These are phyloP conservation scores for Solioccasus polychromus DNA, from an alignment of 768 basidiomycete genomes.

Conservation along the genomic window DNA sequence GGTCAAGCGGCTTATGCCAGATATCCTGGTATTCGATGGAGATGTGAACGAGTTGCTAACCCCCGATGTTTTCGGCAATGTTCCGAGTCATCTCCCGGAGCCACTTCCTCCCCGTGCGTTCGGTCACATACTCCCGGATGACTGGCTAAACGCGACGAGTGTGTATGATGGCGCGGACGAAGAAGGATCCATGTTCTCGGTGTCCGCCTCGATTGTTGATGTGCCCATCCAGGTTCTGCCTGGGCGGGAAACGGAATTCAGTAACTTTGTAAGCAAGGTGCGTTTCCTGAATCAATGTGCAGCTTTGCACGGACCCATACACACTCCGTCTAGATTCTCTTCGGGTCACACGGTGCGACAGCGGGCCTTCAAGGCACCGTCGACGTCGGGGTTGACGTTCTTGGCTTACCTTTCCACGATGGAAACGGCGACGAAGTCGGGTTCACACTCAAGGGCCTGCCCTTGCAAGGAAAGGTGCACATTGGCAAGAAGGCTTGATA, in stretches of 20 bases:
- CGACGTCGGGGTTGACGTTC: conserved; percentile 55
- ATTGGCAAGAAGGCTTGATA: conserved; percentile 53
- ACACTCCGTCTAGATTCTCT: conserved; percentile 73
- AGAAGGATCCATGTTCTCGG: conserved; percentile 52
- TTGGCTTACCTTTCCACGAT: conserved; percentile 55
- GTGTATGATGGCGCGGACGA: conserved; percentile 42
- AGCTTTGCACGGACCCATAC: too few species aligned
- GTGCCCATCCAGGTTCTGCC: conserved; percentile 77
- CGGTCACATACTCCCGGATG: conserved; percentile 66
- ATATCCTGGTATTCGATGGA: conserved; percentile 78
- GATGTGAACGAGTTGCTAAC: conserved; percentile 41
- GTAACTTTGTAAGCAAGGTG: conserved; percentile 76
- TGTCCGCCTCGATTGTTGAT: conserved; percentile 66
- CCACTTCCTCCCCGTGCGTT: conserved; percentile 75
- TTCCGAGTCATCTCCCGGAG: conserved; percentile 51
- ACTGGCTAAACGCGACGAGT: conserved; percentile 56
- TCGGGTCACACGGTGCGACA: conserved; percentile 57
- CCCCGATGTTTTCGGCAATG: conserved; percentile 21
- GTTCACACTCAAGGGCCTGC: conserved; percentile 60
- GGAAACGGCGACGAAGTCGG: conserved; percentile 37
- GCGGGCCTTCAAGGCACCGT: conserved; percentile 68
- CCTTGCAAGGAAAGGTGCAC: conserved; percentile 63
- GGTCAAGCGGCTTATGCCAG: conserved; percentile 65
- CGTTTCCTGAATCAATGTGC: too few species aligned
- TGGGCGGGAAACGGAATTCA: conserved; percentile 73